Percentiles rank a stretch among this genome's conserved stretches.
Conservation (phyloP, 306 rosid species). For the Sophora flavescens region DNA sequence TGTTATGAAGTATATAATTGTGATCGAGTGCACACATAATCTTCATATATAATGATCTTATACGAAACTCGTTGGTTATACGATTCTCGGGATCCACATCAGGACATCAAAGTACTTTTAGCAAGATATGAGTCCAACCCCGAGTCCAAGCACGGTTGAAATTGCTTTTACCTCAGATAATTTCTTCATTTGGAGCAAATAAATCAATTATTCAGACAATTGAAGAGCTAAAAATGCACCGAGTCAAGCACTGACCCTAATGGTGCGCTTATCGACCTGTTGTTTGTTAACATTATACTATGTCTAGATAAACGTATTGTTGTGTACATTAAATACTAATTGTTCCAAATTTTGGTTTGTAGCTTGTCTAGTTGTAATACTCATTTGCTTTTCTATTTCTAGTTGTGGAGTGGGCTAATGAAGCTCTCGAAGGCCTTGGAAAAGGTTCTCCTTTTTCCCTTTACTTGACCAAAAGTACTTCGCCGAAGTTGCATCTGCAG, state of each 20-base stretch:
- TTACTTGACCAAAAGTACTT: slow-evolving; percentile 80
- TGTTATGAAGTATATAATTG: slow-evolving; percentile 19
- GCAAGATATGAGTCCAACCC: slow-evolving; percentile 78
- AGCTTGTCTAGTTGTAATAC: slow-evolving; percentile 14
- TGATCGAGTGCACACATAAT: slow-evolving; percentile 27
- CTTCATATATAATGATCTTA: slow-evolving; percentile 33
- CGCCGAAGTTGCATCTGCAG: slow-evolving; percentile 79
- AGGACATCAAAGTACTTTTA: slow-evolving; percentile 73
- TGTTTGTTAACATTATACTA: slow-evolving; percentile 15
- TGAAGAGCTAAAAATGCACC: slow-evolving; percentile 73
- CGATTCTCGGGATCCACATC: slow-evolving; percentile 88
- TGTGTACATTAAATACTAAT: slow-evolving; percentile 10
- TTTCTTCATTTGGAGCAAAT: slow-evolving; percentile 69
- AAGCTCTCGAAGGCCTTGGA: slow-evolving; percentile 90
- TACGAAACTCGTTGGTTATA: slow-evolving; percentile 43
- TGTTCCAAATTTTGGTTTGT: slow-evolving; percentile 16
- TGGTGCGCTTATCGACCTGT: slow-evolving; percentile 60
- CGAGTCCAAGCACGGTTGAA: slow-evolving; percentile 72
- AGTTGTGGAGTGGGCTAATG: slow-evolving; percentile 95
- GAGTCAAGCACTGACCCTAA: slow-evolving; percentile 70
- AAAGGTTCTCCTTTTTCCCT: slow-evolving; percentile 98
- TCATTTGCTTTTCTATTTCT: slow-evolving; percentile 41
- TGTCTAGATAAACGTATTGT: slow-evolving; percentile 1
- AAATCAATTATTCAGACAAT: slow-evolving; percentile 75
- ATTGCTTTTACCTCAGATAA: slow-evolving; percentile 76